Evolutionary conservation across 2,329 filamentous ascomycete genomes (phyloP).

Genomic region (Trematosphaeria pertusa): DNA sequence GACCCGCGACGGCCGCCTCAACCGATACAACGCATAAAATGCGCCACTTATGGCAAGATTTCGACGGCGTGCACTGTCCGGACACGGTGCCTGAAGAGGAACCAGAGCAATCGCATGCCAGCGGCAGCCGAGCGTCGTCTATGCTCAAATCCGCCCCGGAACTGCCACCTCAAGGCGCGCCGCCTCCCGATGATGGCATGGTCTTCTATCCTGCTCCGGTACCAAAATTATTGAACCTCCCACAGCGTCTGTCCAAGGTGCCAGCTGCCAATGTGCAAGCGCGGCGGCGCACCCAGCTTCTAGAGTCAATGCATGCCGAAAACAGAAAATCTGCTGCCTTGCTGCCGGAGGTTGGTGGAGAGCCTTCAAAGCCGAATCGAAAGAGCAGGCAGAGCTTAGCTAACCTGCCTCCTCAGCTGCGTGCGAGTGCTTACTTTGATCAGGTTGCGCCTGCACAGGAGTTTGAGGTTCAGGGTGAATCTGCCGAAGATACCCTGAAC

Average conservation of each 20-base stretch:
- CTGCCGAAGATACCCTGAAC: constrained; percentile 87
- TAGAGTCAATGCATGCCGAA: constrained; percentile 67
- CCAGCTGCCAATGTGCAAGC: constrained; percentile 70
- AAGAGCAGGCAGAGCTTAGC: constrained; percentile 53
- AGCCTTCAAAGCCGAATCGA: constrained; percentile 28
- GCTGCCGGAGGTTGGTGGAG: constrained; percentile 40
- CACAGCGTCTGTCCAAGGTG: constrained; percentile 81
- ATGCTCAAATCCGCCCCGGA: constrained; percentile 52
- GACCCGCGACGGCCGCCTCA: constrained; percentile 62
- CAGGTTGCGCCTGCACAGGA: constrained; percentile 64
- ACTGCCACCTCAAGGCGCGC: constrained; percentile 37
- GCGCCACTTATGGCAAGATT: constrained; percentile 75
- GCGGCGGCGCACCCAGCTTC: constrained; percentile 74
- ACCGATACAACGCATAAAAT: constrained; percentile 70
- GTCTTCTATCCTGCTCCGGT: constrained; percentile 95
- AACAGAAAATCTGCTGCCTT: constrained; percentile 61
- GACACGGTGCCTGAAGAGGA: constrained; percentile 51
- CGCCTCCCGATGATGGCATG: constrained; percentile 77
- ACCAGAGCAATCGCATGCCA: constrained; percentile 31
- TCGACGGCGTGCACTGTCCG: constrained; percentile 79
- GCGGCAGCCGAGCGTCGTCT: constrained; percentile 37
- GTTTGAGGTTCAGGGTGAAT: constrained; percentile 71
- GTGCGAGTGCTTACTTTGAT: constrained; percentile 93
- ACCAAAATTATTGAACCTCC: constrained; percentile 90
- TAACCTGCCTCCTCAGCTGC: constrained; percentile 78